Conservation (phyloP, 2,329 filamentous ascomycete species). For the Fusarium anguioides region DNA sequence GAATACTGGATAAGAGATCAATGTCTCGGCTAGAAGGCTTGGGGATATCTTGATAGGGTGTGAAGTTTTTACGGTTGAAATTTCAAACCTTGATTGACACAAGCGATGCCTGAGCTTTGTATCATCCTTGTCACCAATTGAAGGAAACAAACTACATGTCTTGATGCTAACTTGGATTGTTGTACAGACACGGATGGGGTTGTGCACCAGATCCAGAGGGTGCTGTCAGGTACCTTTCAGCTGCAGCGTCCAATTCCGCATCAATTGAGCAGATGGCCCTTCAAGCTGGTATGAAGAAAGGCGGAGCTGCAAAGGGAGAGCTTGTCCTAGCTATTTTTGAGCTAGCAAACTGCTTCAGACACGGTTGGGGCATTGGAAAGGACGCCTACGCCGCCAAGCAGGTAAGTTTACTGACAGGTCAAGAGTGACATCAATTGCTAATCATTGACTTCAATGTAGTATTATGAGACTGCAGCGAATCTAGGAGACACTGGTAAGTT, state of each 20-base stretch:
- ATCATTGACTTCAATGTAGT: slow-evolving; percentile 61
- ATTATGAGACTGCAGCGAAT: slow-evolving; percentile 98
- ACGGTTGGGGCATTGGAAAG: slow-evolving; percentile 91
- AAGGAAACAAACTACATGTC: slow-evolving; percentile 1
- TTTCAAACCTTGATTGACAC: slow-evolving; percentile 13
- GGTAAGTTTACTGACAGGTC: slow-evolving; percentile 52
- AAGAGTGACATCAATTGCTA: slow-evolving; percentile 9
- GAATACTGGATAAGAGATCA: neutral
- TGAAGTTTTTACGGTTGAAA: slow-evolving; percentile 21
- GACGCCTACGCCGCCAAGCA: slow-evolving; percentile 86
- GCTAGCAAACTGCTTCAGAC: slow-evolving; percentile 89
- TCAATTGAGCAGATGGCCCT: slow-evolving; percentile 87
- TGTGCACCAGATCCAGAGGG: slow-evolving; percentile 76
- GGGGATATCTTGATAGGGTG: neutral
- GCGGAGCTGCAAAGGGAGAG: slow-evolving; percentile 94
- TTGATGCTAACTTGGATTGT: slow-evolving; percentile 28
- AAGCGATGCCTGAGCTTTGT: slow-evolving; percentile 3
- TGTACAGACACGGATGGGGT: slow-evolving; percentile 88
- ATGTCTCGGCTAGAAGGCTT: slow-evolving; percentile 27
- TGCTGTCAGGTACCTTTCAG: slow-evolving; percentile 86
- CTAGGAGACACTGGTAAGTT: slow-evolving; percentile 82
- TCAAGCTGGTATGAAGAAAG: slow-evolving; percentile 88
- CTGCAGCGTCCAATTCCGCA: slow-evolving; percentile 90
- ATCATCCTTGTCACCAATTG: neutral
- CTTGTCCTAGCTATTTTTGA: slow-evolving; percentile 97